Evolutionary conservation across 108 stramenopile genomes (phyloP), one percentile per base, ranked within the genome.

Genomic region (Pseudonitzschia multistriata): DNA sequence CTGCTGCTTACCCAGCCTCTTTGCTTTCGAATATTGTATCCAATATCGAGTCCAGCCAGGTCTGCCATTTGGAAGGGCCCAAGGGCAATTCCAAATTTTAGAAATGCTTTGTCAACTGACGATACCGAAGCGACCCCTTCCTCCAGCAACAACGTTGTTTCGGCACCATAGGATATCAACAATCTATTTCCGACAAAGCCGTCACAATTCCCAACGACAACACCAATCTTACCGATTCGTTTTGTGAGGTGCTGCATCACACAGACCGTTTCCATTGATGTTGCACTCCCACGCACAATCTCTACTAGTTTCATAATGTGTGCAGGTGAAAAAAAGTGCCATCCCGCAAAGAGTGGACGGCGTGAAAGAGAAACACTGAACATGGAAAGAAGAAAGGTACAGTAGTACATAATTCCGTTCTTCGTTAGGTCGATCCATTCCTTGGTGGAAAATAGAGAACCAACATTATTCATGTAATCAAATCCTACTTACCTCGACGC

Each of bases 131-230:
- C 81, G 8, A 72, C 84, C 28, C 71, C 79, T 61, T 84, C 83
- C 52, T 81, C 88, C 42, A 97, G 72, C 34, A 91, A 33, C 24
- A 90, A 70, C 22, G 71, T 66, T 3, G 89, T 73, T 71, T 97
- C 96, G 17, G 83, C 73, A 11, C 83, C 73, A 70, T 96, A 94
- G n/a, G 93, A 91, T 52, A 83, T 76, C 68, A 97, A 62, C 92
- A 98, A 88, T 45, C 98, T 91, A 78, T 99, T 99, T 40, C 96
- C 98, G 50, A 97, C 95, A 73, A 99, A 99, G 7, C 98, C 98
- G 83, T 96, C 89, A 72, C 96, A 97, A 74, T 99, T 97, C 17
- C 97, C 97, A 19, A 96, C 98, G 3, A 95, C 85, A 22, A 99
- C 96, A 28, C 94, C 94, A 68, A 86, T 81, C 83, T 99, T 99